Conservation (phyloP, 208 protist species). For the Wallacemonas sp. region DNA sequence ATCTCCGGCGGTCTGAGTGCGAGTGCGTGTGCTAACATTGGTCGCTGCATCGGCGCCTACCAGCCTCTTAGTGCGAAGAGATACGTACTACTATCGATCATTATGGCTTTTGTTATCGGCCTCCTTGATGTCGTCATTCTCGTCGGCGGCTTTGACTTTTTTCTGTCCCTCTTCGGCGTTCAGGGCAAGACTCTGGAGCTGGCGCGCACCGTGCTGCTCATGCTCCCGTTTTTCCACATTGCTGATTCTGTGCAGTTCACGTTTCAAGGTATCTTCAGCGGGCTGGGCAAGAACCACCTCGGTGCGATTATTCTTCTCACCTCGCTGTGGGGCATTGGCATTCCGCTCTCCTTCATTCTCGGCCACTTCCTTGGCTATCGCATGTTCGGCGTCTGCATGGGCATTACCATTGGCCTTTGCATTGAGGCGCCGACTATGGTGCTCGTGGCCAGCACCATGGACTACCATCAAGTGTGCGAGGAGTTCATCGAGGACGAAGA, state of each 20-base stretch:
- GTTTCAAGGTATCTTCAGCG: slow-evolving; percentile 88
- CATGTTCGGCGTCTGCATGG: slow-evolving; percentile 71
- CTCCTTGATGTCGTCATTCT: slow-evolving; percentile 54
- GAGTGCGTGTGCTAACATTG: slow-evolving; percentile 80
- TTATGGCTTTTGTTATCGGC: slow-evolving; percentile 35
- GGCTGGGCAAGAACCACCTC: slow-evolving; percentile 74
- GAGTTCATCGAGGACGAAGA: slow-evolving; percentile 62
- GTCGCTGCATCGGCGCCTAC: slow-evolving; percentile 71
- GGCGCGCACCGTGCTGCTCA: slow-evolving; percentile 46
- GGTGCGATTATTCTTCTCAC: slow-evolving; percentile 73
- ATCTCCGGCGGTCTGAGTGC: slow-evolving; percentile 71
- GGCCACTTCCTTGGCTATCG: slow-evolving; percentile 53
- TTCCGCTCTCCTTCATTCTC: slow-evolving; percentile 66
- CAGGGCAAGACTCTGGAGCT: slow-evolving; percentile 47
- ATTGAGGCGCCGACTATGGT: slow-evolving; percentile 84
- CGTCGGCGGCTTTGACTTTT: slow-evolving; percentile 53
- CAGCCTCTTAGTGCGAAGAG: slow-evolving; percentile 53
- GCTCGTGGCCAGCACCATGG: slow-evolving; percentile 44
- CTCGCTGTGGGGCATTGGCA: slow-evolving; percentile 72
- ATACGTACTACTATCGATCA: slow-evolving; percentile 57
- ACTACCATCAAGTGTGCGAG: slow-evolving; percentile 70
- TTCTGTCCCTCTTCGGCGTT: slow-evolving; percentile 78
- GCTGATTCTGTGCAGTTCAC: slow-evolving; percentile 78
- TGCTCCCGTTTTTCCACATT: slow-evolving; percentile 79
- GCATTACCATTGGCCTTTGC: slow-evolving; percentile 75